Evolutionary conservation across 495 filamentous ascomycete genomes (phyloP).

Genomic region (Talaromyces stipitatus): DNA sequence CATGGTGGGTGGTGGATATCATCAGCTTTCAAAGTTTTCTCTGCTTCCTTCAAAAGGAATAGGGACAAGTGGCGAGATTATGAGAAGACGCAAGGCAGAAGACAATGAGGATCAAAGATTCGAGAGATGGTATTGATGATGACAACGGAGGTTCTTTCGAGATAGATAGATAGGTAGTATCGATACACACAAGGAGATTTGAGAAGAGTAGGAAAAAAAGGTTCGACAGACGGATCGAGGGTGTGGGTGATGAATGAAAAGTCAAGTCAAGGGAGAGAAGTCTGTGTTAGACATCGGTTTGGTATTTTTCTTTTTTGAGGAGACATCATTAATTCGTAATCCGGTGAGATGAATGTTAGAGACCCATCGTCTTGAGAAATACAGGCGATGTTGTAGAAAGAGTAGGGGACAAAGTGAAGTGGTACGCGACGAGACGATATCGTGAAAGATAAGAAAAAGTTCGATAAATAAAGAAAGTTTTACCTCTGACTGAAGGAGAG

Average conservation of each 20-base stretch:
- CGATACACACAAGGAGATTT: neutral
- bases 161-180: no score
- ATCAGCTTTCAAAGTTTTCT: no score
- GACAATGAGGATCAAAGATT: neutral
- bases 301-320: neutral
- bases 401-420: neutral
- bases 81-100: neutral
- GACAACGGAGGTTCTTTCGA: neutral
- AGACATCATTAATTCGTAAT: conserved; percentile 6
- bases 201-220: neutral
- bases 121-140: neutral
- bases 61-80: neutral
- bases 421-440: neutral
- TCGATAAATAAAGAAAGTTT: neutral
- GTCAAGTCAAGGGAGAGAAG: neutral
- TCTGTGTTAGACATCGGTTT: neutral
- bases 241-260: neutral
- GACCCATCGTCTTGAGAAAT: neutral
- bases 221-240: neutral
- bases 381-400: neutral
- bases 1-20: no score
- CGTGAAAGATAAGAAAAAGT: neutral
- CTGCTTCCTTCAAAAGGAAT: no score
- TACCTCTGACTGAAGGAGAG: neutral
- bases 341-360: neutral